Evolutionary conservation across 306 rosid species (phyloP), one percentile per base, ranked within the genome.

Genomic region (Vicia villosa): DNA sequence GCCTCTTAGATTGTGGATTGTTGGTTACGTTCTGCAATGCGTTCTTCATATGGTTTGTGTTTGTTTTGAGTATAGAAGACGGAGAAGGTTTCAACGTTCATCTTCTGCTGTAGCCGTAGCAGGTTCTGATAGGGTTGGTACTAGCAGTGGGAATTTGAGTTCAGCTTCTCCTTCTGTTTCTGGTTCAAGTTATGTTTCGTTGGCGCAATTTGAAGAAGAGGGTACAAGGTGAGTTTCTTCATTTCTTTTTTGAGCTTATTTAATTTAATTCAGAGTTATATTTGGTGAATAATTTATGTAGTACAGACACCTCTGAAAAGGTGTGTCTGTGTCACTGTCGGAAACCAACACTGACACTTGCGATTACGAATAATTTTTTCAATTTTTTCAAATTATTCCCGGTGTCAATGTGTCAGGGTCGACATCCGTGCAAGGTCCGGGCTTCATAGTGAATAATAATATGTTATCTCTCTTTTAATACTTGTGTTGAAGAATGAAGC

Each of bases 1-100:
- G 96, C 98, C 97, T 13, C 70, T 90, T 74, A 85, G 96, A 71
- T 20, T 88, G 34, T 94, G 98, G 97, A 84, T 90, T 66, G 72
- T 78, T 3, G 98, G 98, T 0, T 90, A 94, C 34, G 90, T 88
- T 22, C 5, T 90, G 51, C 98, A 94, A 67, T 94, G 98, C 65
- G 15, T 81, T 50, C 81, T 94, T 24, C 98, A 94, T 66, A 83
- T 90, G 86, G 82, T 79, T 1, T 90, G 98, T 36, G 97, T 94
- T 22, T 88, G 89, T 41, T 69, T 79, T 2, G 98, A 94, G 84
- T 94, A 82, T 51, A 74, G 71, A 13, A 84, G 92, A 4, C 74
- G 98, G 41, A 79, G 69, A 63, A 63, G 85, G 77, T n/a, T 52
- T 24, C 91, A 58, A 37, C 74, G 66, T 10, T 70, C 78, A 6